Base-by-base conservation (phyloP, 345 rosid genomes). In the Populus euphratica region DNA sequence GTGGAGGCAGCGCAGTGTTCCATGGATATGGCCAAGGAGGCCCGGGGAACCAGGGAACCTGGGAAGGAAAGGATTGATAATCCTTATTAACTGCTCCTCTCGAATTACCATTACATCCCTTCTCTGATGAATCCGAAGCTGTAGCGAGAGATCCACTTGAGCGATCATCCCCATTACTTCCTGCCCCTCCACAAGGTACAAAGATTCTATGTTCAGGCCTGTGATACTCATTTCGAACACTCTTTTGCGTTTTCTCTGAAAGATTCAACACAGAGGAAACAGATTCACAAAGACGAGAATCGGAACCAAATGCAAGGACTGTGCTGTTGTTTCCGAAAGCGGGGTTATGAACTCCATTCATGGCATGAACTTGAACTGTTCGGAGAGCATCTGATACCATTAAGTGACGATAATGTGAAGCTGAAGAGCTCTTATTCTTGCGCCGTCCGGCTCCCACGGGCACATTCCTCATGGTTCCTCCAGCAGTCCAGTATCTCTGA, bases 381-480 rank as follows among this genome's bases (percentile, higher is more conserved):
- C 72, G 77, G 8, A 85, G 74, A 77, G 86, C 83, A 75, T 89
- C 90, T 5, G 83, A 64, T 43, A 74, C 68, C 62, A 70, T 69
- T 70, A 78, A 31, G 29, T 82, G 81, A 31, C 76, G 74, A 62
- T 78, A 78, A 49, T 82, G 81, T 8, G 77, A 72, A 12, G 81
- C 41, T 7, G 81, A 38, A 39, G 84, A 65, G 76, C 68, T 78
- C 76, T 82, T 82, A 35, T 78, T 78, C 76, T 82, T 82, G 18
- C 84, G 79, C 64, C 84, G 38, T 6, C 84, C 84, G 18, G 84
- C 84, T 21, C 84, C 84, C 4, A 82, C 84, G 1, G 84, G 81
- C 14, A 82, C 81, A 78, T 82, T 82, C 76, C 84, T 78, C 84
- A 82, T 78, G 39, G 76, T 75, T 56, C 84, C 84, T 41, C 84